These are phyloP conservation scores for Coniosporium apollinis DNA, from an alignment of 495 filamentous ascomycete genomes.

Conservation along the genomic window DNA sequence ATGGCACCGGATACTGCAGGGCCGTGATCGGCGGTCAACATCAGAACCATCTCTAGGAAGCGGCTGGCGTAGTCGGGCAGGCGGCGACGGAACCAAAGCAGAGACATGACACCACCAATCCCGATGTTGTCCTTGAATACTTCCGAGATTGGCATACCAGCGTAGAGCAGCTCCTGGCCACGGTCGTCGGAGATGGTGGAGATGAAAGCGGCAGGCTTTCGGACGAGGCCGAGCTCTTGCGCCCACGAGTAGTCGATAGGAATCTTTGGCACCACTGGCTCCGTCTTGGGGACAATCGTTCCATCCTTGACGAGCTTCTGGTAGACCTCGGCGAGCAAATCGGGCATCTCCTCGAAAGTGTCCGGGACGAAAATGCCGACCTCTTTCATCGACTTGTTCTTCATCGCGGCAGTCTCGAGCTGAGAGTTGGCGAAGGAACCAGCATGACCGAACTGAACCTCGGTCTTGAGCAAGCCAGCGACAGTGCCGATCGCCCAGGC, in stretches of 20 bases:
- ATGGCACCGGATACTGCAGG: slow-evolving; percentile 97
- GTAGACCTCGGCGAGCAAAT: slow-evolving; percentile 60
- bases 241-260: slow-evolving; percentile 99
- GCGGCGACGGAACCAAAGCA: slow-evolving; percentile 98
- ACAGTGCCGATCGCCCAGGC: slow-evolving; percentile 99
- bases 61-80: slow-evolving; percentile 91
- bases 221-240: slow-evolving; percentile 96
- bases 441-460: slow-evolving; percentile 98
- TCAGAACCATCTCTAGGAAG: slow-evolving; percentile 99
- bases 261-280: slow-evolving; percentile 94
- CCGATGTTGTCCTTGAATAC: slow-evolving; percentile 98
- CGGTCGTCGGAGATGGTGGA: slow-evolving; percentile 99
- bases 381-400: slow-evolving; percentile 93
- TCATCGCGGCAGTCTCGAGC: slow-evolving; percentile 86
- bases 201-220: slow-evolving; percentile 98
- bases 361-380: slow-evolving; percentile 88
- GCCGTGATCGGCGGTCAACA: slow-evolving; percentile 98
- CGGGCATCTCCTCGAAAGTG: slow-evolving; percentile 91
- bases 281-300: slow-evolving; percentile 64
- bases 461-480: slow-evolving; percentile 98
- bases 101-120: slow-evolving; percentile 98
- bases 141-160: slow-evolving; percentile 97
- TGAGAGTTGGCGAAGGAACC: slow-evolving; percentile 98
- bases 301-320: slow-evolving; percentile 68
- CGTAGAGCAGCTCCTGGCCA: slow-evolving; percentile 97